Conservation (phyloP, 1,139 yeast species). For the Nakaseomyces glabratus region DNA sequence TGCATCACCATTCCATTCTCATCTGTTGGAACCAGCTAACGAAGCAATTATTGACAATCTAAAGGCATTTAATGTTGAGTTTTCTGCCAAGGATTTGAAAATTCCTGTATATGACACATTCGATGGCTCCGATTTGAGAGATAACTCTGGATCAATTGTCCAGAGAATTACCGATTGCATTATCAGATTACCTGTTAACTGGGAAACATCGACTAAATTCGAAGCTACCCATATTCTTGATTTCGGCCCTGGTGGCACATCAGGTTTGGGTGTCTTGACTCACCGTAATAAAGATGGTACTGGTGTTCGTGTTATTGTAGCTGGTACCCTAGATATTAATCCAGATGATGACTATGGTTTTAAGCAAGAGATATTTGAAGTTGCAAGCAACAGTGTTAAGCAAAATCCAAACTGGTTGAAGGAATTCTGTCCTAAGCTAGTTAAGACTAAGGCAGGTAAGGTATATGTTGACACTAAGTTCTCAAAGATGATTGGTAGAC, state of each 20-base stretch:
- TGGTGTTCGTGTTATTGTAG: conserved; percentile 88
- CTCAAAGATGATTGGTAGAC: conserved; percentile 83
- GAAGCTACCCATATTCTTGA: conserved; percentile 81
- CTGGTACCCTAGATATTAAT: conserved; percentile 75
- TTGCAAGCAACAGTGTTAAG: conserved; percentile 53
- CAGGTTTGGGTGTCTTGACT: conserved; percentile 92
- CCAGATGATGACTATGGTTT: conserved; percentile 75
- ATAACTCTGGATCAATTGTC: conserved; percentile 42
- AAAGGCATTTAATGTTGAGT: conserved; percentile 46
- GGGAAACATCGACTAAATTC: conserved; percentile 86
- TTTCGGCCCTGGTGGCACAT: conserved; percentile 98
- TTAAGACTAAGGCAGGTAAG: conserved; percentile 62
- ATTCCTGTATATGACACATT: conserved; percentile 91
- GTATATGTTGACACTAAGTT: conserved; percentile 87
- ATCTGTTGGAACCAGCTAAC: conserved; percentile 66
- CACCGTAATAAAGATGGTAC: conserved; percentile 98
- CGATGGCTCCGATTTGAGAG: conserved; percentile 72
- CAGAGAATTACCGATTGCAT: conserved; percentile 71
- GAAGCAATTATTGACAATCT: conserved; percentile 59
- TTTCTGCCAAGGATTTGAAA: conserved; percentile 46
- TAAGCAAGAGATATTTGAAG: conserved; percentile 89
- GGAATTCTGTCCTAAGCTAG: conserved; percentile 79
- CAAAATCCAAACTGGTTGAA: conserved; percentile 87
- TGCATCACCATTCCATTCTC: conserved; percentile 95
- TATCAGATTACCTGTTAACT: conserved; percentile 81